These are phyloP conservation scores for Cercospora zeina DNA, from an alignment of 2,329 filamentous ascomycete genomes.

Conservation along the genomic window DNA sequence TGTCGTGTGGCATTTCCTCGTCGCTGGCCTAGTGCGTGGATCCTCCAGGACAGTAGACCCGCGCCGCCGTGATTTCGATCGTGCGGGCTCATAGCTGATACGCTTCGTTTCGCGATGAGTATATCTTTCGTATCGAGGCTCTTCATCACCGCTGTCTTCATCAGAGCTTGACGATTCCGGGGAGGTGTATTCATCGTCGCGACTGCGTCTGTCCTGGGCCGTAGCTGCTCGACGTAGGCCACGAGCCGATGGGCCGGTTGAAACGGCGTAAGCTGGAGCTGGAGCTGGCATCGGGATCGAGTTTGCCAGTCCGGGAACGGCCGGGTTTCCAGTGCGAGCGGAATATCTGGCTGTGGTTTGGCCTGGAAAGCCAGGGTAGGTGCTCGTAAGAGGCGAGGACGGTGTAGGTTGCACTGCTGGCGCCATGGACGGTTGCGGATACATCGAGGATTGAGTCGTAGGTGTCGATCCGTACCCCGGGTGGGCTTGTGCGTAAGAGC, in stretches of 20 bases:
- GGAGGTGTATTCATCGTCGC: constrained; percentile 19
- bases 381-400: constrained; percentile 19
- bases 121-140: constrained; percentile 9
- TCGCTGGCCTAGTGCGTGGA: not conserved
- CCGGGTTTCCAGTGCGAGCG: constrained; percentile 31
- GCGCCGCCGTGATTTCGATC: constrained; percentile 22
- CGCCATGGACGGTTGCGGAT: constrained; percentile 30
- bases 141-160: constrained; percentile 27
- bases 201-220: not conserved
- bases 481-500: constrained; percentile 23
- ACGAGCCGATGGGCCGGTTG: constrained; percentile 24
- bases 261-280: constrained; percentile 13
- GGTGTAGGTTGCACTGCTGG: constrained; percentile 24
- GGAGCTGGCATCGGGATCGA: constrained; percentile 19
- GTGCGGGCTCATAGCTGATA: constrained; percentile 16
- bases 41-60: constrained; percentile 7
- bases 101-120: constrained; percentile 14
- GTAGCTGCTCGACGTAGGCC: constrained; percentile 1
- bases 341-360: constrained; percentile 28
- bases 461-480: constrained; percentile 26
- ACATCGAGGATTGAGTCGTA: constrained; percentile 27
- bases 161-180: constrained; percentile 21
- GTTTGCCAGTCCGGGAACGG: constrained; percentile 25
- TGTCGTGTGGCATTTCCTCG: constrained; percentile 9
- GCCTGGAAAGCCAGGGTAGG: constrained; percentile 25